A percentile compares a stretch with the other conserved stretches of the same genome.
These are phyloP conservation scores for Aspergillus baeticus DNA, from an alignment of 495 filamentous ascomycete genomes.

Conservation along the genomic window DNA sequence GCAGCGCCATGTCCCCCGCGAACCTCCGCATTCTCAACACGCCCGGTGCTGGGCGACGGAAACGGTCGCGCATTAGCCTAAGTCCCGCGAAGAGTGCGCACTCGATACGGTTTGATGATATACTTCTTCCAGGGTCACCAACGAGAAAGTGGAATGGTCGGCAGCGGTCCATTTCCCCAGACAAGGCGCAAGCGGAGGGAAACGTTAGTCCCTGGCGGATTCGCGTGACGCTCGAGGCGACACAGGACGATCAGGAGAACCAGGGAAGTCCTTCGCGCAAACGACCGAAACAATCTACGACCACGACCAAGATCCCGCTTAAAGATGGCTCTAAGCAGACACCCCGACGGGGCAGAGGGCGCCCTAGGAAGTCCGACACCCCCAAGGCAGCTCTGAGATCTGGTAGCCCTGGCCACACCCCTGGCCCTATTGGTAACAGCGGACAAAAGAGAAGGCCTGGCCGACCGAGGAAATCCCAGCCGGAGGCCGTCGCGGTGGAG, in stretches of 20 bases:
- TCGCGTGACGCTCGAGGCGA: conserved; percentile 57
- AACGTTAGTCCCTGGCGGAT: conserved; percentile 57
- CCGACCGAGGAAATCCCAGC: conserved; percentile 39
- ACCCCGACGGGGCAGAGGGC: conserved; percentile 39
- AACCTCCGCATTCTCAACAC: conserved; percentile 32
- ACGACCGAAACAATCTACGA: conserved; percentile 37
- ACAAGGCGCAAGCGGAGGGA: conserved; percentile 34
- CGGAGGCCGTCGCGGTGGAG: conserved; percentile 18
- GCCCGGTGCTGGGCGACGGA: conserved; percentile 25
- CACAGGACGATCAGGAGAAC: conserved; percentile 45
- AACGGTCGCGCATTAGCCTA: conserved; percentile 37
- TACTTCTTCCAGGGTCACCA: conserved; percentile 43
- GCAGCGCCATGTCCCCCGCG: conserved; percentile 41
- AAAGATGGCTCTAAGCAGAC: conserved; percentile 46
- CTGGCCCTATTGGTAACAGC: conserved; percentile 18
- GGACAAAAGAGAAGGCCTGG: conserved; percentile 37
- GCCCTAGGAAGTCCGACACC: conserved; percentile 45
- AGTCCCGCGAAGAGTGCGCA: conserved; percentile 41
- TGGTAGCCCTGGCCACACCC: conserved; percentile 39
- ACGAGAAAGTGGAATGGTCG: conserved; percentile 34
- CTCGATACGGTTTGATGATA: conserved; percentile 46
- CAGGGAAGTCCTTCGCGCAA: conserved; percentile 35
- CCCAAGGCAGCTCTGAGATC: conserved; percentile 34
- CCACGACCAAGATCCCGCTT: conserved; percentile 54
- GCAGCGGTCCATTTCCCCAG: conserved; percentile 36